Evolutionary conservation across 306 rosid species (phyloP), one percentile per base, ranked within the genome.

Genomic region (Parietaria judaica): DNA sequence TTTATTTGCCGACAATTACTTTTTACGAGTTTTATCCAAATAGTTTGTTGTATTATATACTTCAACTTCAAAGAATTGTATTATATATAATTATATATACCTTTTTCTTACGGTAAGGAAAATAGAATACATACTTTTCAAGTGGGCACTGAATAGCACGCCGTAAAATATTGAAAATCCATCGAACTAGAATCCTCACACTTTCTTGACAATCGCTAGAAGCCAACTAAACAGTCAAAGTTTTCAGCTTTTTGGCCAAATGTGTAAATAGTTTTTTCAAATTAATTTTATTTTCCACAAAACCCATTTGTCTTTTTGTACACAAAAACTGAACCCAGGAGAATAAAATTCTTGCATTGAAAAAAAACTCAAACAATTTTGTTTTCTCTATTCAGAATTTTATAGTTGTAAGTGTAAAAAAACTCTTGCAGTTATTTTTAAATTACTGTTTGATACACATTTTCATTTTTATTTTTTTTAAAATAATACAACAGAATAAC

Each of bases 191-290:
- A 62, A 76, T 71, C 73, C 37, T 7, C 38, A 34, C 56, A n/a
- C 55, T 46, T 36, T 51, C 14, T 23, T 50, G 61, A 67, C 70
- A 58, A 1, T 15, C 53, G 34, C 67, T 8, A 72, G 68, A 72
- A 60, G 70, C 68, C 58, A 72, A 64, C 14, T 17, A 47, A 41
- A 54, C 59, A 64, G 81, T 76, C 81, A 76, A 59, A 76, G 36
- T 76, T 63, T 41, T 53, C 74, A 43, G 63, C 77, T 67, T 35
- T 23, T 35, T 63, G 16, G 48, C 15, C n/a, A 56, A 50, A 57
- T 57, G 34, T 7, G 57, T 63, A 8, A 3, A 8, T 14, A 11
- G 14, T 11, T 56, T 60, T 57, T 67, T 23, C 31, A 23, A 23
- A 37, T 4, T 58, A 39, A 35, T 44, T 44, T 5, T 8, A 8